A percentile compares a stretch with the other conserved stretches of the same genome.
Conservation (phyloP, 2,329 filamentous ascomycete genomes). For the Thyridium curvatum region DNA sequence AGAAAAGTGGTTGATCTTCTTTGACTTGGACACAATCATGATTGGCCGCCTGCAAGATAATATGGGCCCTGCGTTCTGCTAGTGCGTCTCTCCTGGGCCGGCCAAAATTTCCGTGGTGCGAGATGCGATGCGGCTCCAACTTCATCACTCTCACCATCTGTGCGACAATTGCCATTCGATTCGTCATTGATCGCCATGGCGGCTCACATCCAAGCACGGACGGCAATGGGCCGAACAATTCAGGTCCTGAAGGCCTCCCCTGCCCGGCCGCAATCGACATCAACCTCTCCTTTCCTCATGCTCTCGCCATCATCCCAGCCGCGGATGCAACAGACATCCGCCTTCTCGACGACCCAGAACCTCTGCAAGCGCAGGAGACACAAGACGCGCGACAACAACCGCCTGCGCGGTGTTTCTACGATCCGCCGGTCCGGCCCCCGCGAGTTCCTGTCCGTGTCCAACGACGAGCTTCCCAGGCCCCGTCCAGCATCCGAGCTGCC, state of each 20-base stretch:
- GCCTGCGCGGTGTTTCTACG: constrained; percentile 72
- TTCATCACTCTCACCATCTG: too few relatives aligned
- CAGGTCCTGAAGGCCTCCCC: constrained; percentile 20
- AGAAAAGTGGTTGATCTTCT: too few relatives aligned
- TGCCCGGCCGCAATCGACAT: neutral
- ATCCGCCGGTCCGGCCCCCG: constrained; percentile 71
- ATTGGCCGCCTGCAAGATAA: too few relatives aligned
- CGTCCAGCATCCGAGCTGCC: constrained; percentile 41
- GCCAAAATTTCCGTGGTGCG: too few relatives aligned
- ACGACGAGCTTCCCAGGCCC: constrained; percentile 68
- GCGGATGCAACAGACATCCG: constrained; percentile 9
- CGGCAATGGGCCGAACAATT: constrained; percentile 19
- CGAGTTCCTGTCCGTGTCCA: constrained; percentile 67
- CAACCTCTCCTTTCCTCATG: constrained; percentile 2
- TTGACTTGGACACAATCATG: too few relatives aligned
- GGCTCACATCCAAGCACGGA: constrained; percentile 12
- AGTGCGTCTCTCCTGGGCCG: too few relatives aligned
- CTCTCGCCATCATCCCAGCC: neutral
- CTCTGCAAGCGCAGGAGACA: constrained; percentile 34
- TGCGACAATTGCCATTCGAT: neutral
- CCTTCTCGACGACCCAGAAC: constrained; percentile 47
- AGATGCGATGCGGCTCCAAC: too few relatives aligned
- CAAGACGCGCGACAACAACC: constrained; percentile 68
- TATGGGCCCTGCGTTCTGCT: too few relatives aligned
- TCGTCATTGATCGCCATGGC: constrained; percentile 9